Evolutionary conservation across 257 asterid species (phyloP), one percentile per base, ranked within the genome.

Genomic region (Fraxinus cuspidata): DNA sequence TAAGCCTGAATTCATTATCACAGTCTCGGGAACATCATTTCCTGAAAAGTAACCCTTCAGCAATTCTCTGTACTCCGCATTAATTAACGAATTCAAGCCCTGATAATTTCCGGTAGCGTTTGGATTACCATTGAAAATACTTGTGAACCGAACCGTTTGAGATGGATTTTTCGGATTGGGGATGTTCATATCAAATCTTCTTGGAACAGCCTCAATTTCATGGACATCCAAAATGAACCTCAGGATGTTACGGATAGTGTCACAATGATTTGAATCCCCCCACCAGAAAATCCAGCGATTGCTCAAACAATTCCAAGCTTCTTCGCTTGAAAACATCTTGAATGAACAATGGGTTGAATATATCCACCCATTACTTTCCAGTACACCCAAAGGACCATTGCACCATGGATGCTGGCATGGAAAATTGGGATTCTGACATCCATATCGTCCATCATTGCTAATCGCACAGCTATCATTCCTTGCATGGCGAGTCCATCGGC

Each of bases 221-320:
- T 34, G 84, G n/a, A 89, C 81, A 37, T 81, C 92, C 79, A 96
- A 67, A 38, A 93, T 70, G 79, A 96, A 93, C 78, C 89, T 81
- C 9, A 96, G 88, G 9, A 93, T 81, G 87, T 96, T 92, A 0
- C 98, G 86, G 1, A 96, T 79, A 0, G 97, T 92, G 51, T 96
- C 99, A 78, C 98, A 93, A 67, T 96, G 98, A 77, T 96, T 96
- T 0, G 98, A 96, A 74, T 96, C 98, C 0, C 98, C 99, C 98
- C 98, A 96, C 99, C 98, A 93, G 78, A 96, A 96, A 53, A 96
- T 88, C 98, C 98, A 96, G 4, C 96, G 88, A 8, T 81, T 81
- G 47, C 60, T 85, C 82, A 92, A 73, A 71, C 97, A 86, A 27
- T 75, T 82, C 98, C 99, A 93, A 0, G 97, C 96, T 13, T 87